Base-by-base conservation (phyloP, 108 stramenopile genomes). In the Stephanodiscus triporus region DNA sequence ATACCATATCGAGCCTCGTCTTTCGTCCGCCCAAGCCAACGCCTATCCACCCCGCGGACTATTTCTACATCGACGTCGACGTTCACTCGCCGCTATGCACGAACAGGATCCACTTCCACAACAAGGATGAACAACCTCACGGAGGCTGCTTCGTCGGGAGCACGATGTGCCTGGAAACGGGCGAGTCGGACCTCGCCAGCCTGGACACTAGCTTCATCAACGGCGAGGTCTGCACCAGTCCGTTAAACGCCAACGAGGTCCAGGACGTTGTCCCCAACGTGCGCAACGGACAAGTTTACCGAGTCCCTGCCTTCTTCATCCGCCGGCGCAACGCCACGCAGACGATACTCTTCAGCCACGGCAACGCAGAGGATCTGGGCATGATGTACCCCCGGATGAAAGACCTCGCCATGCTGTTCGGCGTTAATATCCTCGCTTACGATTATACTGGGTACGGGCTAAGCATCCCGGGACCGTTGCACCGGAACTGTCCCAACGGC, bases 371-470 rank as follows among this genome's bases (percentile, higher is more conserved):
- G 75, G 92, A 93, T 67, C 55, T 93, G 19, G 90, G 88, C 1
- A 80, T 86, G 68, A 78, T 77, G 65, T 87, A 80, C 60, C 32
- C 60, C n/a, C 60, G 81, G 26, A 76, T 88, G 76, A 75, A 84
- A 61, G 84, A 79, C 47, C 19, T 87, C 40, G 75, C 81, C 1
- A n/a, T 71, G 24, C 74, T 78, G 4, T 48, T 86, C 13, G 75
- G 83, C 47, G 88, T 88, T 13, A 93, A 95, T 68, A 80, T 95
- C 17, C 20, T 95, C 37, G 91, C 90, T 4, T 95, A 91, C 68
- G 94, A 95, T 58, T 95, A 95, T 63, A 78, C 88, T 3, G 94
- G 94, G 14, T 93, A 93, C 54, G 92, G 91, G 2, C 20, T 81
- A 63, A 84, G 83, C 58, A 43, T 61, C 9, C 60, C 60, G 1